A percentile compares a stretch with the other conserved stretches of the same genome.
Conservation (phyloP, 768 basidiomycete genomes). For the Lactarius psammicola region DNA sequence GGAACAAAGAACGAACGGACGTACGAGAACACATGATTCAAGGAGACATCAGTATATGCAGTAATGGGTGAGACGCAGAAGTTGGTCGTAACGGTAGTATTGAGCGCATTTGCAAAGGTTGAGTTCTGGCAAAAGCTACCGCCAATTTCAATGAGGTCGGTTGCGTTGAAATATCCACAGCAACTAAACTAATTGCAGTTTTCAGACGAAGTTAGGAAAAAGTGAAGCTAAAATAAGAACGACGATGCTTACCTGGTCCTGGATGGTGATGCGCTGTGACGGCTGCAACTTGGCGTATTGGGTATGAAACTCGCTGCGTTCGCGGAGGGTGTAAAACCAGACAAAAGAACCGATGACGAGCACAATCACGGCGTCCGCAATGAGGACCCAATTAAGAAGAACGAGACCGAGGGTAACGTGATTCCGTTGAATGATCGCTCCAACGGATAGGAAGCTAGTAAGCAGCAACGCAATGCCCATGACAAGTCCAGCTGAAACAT, state of each 20-base stretch:
- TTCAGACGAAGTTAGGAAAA: neutral
- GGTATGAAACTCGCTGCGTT: conserved; percentile 62
- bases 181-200: conserved; percentile 57
- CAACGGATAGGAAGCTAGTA: conserved; percentile 70
- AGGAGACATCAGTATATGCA: conserved; percentile 60
- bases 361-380: conserved; percentile 60
- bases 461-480: conserved; percentile 64
- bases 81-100: conserved; percentile 41
- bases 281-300: conserved; percentile 51
- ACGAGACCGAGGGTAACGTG: conserved; percentile 69
- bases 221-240: conserved; percentile 25
- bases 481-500: conserved; percentile 58
- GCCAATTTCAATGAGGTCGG: conserved; percentile 55
- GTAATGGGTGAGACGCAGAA: conserved; percentile 77
- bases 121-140: conserved; percentile 55
- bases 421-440: conserved; percentile 66
- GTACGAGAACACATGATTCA: conserved; percentile 85
- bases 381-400: conserved; percentile 71
- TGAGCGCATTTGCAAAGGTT: conserved; percentile 34
- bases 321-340: conserved; percentile 79
- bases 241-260: conserved; percentile 57
- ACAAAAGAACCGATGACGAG: conserved; percentile 66
- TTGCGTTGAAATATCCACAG: conserved; percentile 73
- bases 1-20: conserved; percentile 34
- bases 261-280: conserved; percentile 54